A percentile compares a stretch with the other conserved stretches of the same genome.
phyloP scores from a whole-genome alignment of 2,329 filamentous ascomycete genomes.

The Metarhizium anisopliae region DNA sequence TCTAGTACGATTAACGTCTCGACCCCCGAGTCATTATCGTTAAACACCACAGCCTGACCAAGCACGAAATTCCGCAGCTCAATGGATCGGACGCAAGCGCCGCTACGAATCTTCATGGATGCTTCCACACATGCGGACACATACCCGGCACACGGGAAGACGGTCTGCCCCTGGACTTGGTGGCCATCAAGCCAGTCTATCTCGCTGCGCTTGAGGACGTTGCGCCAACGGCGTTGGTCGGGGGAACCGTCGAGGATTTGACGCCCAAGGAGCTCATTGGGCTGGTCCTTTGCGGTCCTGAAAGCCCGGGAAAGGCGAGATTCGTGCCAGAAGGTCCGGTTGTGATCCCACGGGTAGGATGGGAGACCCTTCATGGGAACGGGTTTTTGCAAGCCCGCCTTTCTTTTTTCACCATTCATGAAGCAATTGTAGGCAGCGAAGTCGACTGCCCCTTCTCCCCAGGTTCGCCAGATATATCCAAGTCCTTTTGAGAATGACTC shows the following conservation, averaged over 20 bases:
- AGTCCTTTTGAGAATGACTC: neutral
- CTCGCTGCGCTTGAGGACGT: slow-evolving; percentile 12
- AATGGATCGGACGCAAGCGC: neutral
- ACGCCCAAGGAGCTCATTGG: slow-evolving; percentile 17
- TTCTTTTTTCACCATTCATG: neutral
- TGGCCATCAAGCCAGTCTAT: slow-evolving; percentile 23
- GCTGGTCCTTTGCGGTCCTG: slow-evolving; percentile 10
- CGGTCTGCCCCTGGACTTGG: slow-evolving; percentile 11
- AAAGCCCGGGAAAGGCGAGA: slow-evolving; percentile 15
- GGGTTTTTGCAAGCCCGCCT: neutral
- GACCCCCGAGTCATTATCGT: neutral
- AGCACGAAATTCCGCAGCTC: neutral
- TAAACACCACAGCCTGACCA: neutral
- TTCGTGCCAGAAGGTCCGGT: slow-evolving; percentile 12
- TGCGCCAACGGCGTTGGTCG: slow-evolving; percentile 10
- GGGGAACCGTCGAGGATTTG: neutral
- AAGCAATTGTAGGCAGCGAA: neutral
- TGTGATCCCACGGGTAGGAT: neutral
- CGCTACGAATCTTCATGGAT: neutral
- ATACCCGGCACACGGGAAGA: slow-evolving; percentile 30
- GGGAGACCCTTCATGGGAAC: neutral
- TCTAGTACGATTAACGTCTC: neutral
- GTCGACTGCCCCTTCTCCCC: neutral
- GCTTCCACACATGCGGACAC: slow-evolving; percentile 20
- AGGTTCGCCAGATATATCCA: neutral